Percentiles rank a stretch among this genome's conserved stretches.
These are phyloP conservation scores for Cicer yamashitae DNA, from an alignment of 306 rosid genomes.

Conservation along the genomic window DNA sequence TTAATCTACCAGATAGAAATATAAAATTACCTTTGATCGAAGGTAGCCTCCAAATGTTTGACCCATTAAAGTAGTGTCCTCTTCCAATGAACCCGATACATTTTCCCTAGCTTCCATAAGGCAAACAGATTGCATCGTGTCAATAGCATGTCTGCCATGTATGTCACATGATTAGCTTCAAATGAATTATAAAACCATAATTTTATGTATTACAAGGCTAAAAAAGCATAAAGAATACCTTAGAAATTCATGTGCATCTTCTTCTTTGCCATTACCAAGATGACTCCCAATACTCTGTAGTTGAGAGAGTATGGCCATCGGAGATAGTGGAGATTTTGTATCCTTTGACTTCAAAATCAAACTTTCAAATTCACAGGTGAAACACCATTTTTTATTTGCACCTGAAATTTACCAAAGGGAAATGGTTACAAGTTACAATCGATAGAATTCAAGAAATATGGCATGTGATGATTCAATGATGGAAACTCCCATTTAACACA, in stretches of 20 bases:
- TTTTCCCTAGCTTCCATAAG: slow-evolving; percentile 68
- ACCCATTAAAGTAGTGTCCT: slow-evolving; percentile 83
- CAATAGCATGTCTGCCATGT: slow-evolving; percentile 76
- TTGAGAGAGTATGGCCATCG: slow-evolving; percentile 75
- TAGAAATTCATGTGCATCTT: slow-evolving; percentile 96
- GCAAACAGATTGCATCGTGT: slow-evolving; percentile 87
- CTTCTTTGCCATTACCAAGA: slow-evolving; percentile 91
- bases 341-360: slow-evolving; percentile 74
- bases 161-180: slow-evolving; percentile 25
- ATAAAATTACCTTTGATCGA: slow-evolving; percentile 74
- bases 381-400: slow-evolving; percentile 75
- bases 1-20: slow-evolving; percentile 21
- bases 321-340: slow-evolving; percentile 76
- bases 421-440: slow-evolving; percentile 30
- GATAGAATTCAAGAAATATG: slow-evolving; percentile 17
- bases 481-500: slow-evolving; percentile 42
- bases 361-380: slow-evolving; percentile 85
- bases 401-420: slow-evolving; percentile 59
- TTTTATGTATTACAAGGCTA: slow-evolving; percentile 6
- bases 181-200: slow-evolving; percentile 34
- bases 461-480: slow-evolving; percentile 27
- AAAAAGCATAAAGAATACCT: slow-evolving; percentile 58
- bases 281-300: slow-evolving; percentile 77
- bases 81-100: slow-evolving; percentile 62
- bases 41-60: slow-evolving; percentile 96